Percentiles rank a stretch among this genome's conserved stretches.
Evolutionary conservation across 352 stramenopile genomes (phyloP).

Genomic region (Pythium oligandrum): DNA sequence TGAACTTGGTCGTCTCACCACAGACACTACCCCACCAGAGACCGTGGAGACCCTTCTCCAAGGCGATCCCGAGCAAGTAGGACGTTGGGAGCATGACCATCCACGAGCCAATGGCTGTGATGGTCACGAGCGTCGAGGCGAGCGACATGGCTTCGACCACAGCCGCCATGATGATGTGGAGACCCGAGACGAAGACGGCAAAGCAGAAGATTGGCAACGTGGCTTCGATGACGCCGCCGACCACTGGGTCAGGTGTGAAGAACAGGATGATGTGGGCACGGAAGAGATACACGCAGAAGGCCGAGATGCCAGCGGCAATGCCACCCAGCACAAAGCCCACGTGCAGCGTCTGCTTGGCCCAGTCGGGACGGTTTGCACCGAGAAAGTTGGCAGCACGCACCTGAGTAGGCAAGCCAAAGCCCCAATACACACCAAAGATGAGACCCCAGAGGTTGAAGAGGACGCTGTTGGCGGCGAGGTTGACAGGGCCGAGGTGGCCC

Average conservation of each 20-base stretch:
- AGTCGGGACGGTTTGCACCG: slow-evolving; percentile 51
- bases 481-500: slow-evolving; percentile 47
- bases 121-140: slow-evolving; percentile 59
- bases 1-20: slow-evolving; percentile 72
- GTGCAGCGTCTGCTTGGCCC: slow-evolving; percentile 47
- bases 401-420: slow-evolving; percentile 75
- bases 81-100: slow-evolving; percentile 60
- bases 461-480: slow-evolving; percentile 76
- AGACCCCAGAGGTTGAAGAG: slow-evolving; percentile 81
- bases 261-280: slow-evolving; percentile 41
- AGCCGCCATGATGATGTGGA: slow-evolving; percentile 73
- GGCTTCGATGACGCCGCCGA: slow-evolving; percentile 42
- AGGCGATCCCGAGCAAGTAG: slow-evolving; percentile 53
- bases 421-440: slow-evolving; percentile 82
- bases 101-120: slow-evolving; percentile 68
- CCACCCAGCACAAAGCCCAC: slow-evolving; percentile 67
- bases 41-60: slow-evolving; percentile 40
- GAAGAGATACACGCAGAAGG: slow-evolving; percentile 43
- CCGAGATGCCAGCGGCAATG: slow-evolving; percentile 45
- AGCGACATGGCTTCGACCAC: slow-evolving; percentile 81
- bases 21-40: slow-evolving; percentile 75
- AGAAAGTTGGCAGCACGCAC: slow-evolving; percentile 75
- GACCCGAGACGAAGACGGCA: slow-evolving; percentile 65
- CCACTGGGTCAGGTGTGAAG: slow-evolving; percentile 61
- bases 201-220: slow-evolving; percentile 67